Percentiles rank a stretch among this genome's conserved stretches.
These are phyloP conservation scores for Cytospora schulzeri DNA, from an alignment of 2,329 filamentous ascomycete species.

Conservation along the genomic window DNA sequence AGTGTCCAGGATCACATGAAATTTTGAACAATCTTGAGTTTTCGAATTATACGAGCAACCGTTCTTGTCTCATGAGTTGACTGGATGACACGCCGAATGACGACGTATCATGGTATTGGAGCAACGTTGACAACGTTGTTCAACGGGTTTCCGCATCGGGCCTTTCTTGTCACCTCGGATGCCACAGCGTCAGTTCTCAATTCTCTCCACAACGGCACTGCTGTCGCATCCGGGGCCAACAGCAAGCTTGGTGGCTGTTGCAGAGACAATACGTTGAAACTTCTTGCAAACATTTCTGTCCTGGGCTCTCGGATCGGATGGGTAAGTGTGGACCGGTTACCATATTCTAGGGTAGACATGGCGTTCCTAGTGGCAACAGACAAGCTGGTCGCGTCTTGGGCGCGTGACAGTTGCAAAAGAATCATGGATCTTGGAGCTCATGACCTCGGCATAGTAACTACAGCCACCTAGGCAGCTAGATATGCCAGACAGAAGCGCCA, in stretches of 20 bases:
- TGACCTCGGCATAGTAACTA: neutral
- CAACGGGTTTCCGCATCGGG: neutral
- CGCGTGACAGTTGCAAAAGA: neutral
- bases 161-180: neutral
- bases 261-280: neutral
- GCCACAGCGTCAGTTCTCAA: neutral
- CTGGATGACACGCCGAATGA: neutral
- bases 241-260: neutral
- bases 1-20: neutral
- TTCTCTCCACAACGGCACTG: neutral
- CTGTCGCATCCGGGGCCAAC: neutral
- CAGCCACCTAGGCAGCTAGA: neutral
- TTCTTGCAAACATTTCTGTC: neutral
- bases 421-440: neutral
- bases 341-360: neutral
- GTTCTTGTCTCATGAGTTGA: neutral
- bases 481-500: neutral
- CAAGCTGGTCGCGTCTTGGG: neutral
- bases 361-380: neutral
- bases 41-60: neutral
- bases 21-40: neutral
- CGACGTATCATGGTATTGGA: neutral
- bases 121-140: neutral
- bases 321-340: neutral
- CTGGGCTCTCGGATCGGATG: neutral